Evolutionary conservation across 164 flowering plant genomes (phyloP).

Genomic region (Annona squamosa): DNA sequence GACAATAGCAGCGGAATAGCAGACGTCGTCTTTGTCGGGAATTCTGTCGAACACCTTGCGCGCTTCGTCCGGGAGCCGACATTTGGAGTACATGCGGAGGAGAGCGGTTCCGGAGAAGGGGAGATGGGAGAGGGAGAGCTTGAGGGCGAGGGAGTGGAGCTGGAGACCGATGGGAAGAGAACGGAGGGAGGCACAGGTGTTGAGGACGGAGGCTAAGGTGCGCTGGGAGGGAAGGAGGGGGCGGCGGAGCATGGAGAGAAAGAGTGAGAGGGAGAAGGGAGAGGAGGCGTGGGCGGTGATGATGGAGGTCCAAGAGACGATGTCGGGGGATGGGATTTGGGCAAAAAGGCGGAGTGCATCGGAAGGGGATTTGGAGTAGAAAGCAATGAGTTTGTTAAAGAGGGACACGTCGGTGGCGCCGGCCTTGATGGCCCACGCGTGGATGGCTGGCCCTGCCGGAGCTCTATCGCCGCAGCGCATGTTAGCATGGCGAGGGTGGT

Average conservation of each 20-base stretch:
- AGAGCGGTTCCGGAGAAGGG: constrained; percentile 46
- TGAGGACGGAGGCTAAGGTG: constrained; percentile 51
- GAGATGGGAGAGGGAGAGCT: constrained; percentile 31
- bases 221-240: constrained; percentile 57
- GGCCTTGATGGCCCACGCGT: constrained; percentile 32
- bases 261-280: constrained; percentile 33
- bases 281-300: constrained; percentile 44
- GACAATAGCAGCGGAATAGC: constrained; percentile 45
- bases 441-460: constrained; percentile 4
- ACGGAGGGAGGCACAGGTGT: constrained; percentile 47
- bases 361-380: constrained; percentile 38
- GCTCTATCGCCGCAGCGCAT: not conserved
- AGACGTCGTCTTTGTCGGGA: constrained; percentile 42
- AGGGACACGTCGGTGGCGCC: constrained; percentile 14
- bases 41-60: constrained; percentile 58
- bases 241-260: constrained; percentile 68
- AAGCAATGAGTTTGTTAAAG: constrained; percentile 38
- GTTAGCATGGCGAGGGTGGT: not conserved
- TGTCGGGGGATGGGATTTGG: constrained; percentile 47
- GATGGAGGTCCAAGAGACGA: constrained; percentile 72
- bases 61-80: constrained; percentile 22
- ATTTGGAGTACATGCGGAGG: constrained; percentile 38
- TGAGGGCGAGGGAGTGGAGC: constrained; percentile 46
- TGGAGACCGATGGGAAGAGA: constrained; percentile 34
- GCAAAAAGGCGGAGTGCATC: constrained; percentile 33